Percentiles rank a stretch among this genome's conserved stretches.
These are phyloP conservation scores for Phytophthora tentaculata DNA, from an alignment of 352 stramenopile species.

Conservation along the genomic window DNA sequence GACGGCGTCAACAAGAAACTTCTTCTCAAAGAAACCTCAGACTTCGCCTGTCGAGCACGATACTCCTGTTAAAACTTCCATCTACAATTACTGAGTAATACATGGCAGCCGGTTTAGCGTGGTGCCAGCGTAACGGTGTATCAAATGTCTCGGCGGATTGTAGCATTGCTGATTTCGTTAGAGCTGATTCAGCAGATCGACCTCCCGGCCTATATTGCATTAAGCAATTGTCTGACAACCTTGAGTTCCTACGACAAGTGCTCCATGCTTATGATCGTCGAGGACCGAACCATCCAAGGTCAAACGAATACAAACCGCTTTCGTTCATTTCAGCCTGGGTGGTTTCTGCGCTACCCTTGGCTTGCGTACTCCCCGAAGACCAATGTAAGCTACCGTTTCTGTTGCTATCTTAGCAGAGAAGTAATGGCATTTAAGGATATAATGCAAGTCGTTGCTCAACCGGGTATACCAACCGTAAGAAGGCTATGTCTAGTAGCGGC, in stretches of 20 bases:
- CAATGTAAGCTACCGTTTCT: background rate
- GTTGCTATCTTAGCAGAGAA: slow-evolving; percentile 3
- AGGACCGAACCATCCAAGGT: background rate
- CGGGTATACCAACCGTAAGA: background rate
- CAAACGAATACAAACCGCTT: background rate
- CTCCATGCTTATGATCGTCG: background rate
- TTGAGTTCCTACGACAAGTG: background rate
- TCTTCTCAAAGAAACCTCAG: background rate
- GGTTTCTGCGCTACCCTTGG: background rate
- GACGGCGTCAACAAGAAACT: background rate
- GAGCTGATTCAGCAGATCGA: background rate
- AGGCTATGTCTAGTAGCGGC: background rate
- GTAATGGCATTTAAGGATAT: background rate
- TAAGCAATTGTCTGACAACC: background rate
- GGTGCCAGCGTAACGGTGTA: background rate
- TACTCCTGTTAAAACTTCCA: background rate
- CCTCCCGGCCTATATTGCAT: background rate
- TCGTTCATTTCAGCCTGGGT: background rate
- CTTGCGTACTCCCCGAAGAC: background rate
- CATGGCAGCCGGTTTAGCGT: background rate
- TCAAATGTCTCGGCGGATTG: background rate
- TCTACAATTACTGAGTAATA: too few species aligned
- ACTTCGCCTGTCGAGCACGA: background rate
- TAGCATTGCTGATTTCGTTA: background rate
- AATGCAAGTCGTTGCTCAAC: background rate